A percentile compares a stretch with the other conserved stretches of the same genome.
Evolutionary conservation across 768 basidiomycete species (phyloP).

Genomic region (Suillus decipiens): DNA sequence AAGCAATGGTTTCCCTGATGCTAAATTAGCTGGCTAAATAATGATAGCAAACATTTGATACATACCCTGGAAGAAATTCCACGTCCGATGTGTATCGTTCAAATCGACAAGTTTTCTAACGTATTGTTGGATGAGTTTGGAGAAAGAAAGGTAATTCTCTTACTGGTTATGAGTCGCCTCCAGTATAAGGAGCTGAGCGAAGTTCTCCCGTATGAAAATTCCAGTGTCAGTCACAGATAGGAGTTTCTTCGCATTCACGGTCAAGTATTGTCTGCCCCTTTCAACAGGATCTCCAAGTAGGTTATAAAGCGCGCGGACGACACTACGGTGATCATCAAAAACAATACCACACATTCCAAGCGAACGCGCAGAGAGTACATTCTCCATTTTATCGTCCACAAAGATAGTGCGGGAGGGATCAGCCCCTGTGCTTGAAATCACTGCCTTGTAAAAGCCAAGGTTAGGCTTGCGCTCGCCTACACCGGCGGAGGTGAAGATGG

Average conservation of each 20-base stretch:
- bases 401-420: conserved; percentile 53
- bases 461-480: conserved; percentile 59
- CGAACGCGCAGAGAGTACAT: conserved; percentile 57
- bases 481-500: conserved; percentile 52
- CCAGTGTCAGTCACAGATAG: conserved; percentile 48
- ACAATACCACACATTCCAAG: conserved; percentile 58
- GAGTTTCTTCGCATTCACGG: conserved; percentile 39
- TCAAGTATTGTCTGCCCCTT: conserved; percentile 45
- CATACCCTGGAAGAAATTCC: conserved; percentile 58
- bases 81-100: conserved; percentile 40
- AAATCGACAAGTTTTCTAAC: conserved; percentile 45
- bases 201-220: conserved; percentile 49
- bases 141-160: conserved; percentile 15
- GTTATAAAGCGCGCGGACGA: conserved; percentile 48
- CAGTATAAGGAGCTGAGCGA: conserved; percentile 58
- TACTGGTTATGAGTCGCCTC: conserved; percentile 51
- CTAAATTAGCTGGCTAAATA: conserved; percentile 1
- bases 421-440: conserved; percentile 45
- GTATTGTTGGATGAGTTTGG: not conserved
- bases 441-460: conserved; percentile 53
- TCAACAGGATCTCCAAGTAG: conserved; percentile 47
- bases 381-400: conserved; percentile 62
- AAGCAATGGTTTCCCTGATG: conserved; percentile 38
- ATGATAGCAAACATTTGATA: conserved; percentile 2
- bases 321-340: conserved; percentile 43